A percentile compares a stretch with the other conserved stretches of the same genome.
These are phyloP conservation scores for Pseudogymnoascus verrucosus DNA, from an alignment of 2,329 filamentous ascomycete species.

Conservation along the genomic window DNA sequence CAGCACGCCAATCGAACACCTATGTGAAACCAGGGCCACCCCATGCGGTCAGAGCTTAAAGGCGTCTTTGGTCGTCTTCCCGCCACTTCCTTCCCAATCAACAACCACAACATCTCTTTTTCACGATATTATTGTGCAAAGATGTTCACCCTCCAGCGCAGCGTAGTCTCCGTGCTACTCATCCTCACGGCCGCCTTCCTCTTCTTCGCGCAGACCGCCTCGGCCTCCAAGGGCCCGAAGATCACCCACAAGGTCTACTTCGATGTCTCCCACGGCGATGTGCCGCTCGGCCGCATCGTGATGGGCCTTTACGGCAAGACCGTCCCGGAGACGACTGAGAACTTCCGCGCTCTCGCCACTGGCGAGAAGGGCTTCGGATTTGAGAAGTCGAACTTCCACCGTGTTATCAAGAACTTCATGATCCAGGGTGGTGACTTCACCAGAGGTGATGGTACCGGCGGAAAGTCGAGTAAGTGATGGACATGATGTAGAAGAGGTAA, in stretches of 20 bases:
- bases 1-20: neutral
- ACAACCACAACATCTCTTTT: slow-evolving; percentile 11
- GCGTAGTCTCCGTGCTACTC: slow-evolving; percentile 65
- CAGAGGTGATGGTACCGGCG: slow-evolving; percentile 71
- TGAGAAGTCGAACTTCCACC: slow-evolving; percentile 75
- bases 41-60: slow-evolving; percentile 1
- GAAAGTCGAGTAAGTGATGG: slow-evolving; percentile 64
- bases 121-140: slow-evolving; percentile 28
- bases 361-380: slow-evolving; percentile 84
- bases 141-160: slow-evolving; percentile 69
- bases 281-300: slow-evolving; percentile 65
- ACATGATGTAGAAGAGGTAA: neutral
- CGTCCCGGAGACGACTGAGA: slow-evolving; percentile 65
- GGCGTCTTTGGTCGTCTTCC: slow-evolving; percentile 1
- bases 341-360: slow-evolving; percentile 73
- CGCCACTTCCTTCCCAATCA: slow-evolving; percentile 11
- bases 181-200: slow-evolving; percentile 68
- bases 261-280: slow-evolving; percentile 70
- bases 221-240: slow-evolving; percentile 79
- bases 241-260: slow-evolving; percentile 95
- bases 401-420: slow-evolving; percentile 87
- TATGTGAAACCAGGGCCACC: neutral
- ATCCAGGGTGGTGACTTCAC: slow-evolving; percentile 89
- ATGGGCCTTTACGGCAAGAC: slow-evolving; percentile 84
- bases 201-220: slow-evolving; percentile 66